Base-by-base conservation (phyloP, 2,329 filamentous ascomycete species). In the Niveomyces coronatus region DNA sequence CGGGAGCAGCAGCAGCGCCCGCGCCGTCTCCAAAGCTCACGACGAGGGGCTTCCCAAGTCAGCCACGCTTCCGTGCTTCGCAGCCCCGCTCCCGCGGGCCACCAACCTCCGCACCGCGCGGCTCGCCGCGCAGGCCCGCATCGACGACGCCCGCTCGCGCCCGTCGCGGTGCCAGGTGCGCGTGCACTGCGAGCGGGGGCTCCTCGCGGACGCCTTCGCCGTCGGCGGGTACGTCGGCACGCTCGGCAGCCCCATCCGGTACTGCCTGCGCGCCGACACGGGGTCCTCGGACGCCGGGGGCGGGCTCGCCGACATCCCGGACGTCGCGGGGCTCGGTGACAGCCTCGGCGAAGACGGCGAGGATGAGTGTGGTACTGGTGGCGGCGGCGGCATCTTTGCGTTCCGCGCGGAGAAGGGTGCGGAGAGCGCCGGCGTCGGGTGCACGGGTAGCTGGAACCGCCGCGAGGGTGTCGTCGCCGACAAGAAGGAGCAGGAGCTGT, bases 201-300 rank as follows among this genome's bases (percentile, higher is more conserved):
- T 57, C 2, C 47, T 75, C 1, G 53, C 65, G 1, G 68, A 78
- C 20, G 64, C 66, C 3, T 73, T 71, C 35, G 66, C 65, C 4
- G 57, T 85, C 14, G 76, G 67, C 1, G 72, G 70, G 0, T 85
- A 74, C 51, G 54, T 85, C 6, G 82, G 82, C 13, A 64, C 66
- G 2, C 51, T 77, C 3, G 67, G 63, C 20, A 80, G 75, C 32
- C 57, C 53, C 20, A 76, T 87, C 37, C 51, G 57, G 14, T 87
- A 86, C 49, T 60, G 65, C 28, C 59, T 87, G 9, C 53, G 61
- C 13, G 67, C 81, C 0, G 78, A 83, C 37, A 47, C 54, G 0
- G 74, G 74, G 0, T 71, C 65, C 1, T 62, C 62, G 3, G 74
- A 79, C 43, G 70, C 73, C 20, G 65, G 70, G 33, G 71, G 75